Evolutionary conservation across 2,329 filamentous ascomycete species (phyloP).

Genomic region (Neoascochyta sp.): DNA sequence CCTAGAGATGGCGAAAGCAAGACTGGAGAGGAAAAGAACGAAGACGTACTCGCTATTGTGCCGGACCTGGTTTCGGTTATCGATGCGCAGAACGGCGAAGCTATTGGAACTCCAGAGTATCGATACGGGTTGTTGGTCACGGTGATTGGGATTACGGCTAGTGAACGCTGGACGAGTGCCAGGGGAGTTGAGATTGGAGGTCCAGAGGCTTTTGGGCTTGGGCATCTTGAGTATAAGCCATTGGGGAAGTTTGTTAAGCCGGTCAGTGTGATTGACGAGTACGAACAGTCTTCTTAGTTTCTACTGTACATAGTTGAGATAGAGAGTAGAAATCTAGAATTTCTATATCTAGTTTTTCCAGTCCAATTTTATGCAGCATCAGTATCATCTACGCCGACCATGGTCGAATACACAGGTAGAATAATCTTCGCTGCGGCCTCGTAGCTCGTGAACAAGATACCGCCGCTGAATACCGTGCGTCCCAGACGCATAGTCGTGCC

Average conservation of each 20-base stretch:
- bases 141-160: constrained; percentile 54
- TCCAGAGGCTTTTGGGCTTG: constrained; percentile 49
- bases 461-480: constrained; percentile 61
- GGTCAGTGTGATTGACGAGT: constrained; percentile 54
- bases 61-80: constrained; percentile 51
- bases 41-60: constrained; percentile 46
- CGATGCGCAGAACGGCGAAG: constrained; percentile 48
- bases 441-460: constrained; percentile 62
- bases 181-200: constrained; percentile 51
- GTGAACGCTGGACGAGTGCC: constrained; percentile 52
- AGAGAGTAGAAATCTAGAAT: background rate
- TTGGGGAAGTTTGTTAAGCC: constrained; percentile 53
- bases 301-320: background rate
- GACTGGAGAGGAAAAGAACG: constrained; percentile 33
- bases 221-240: constrained; percentile 49
- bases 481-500: constrained; percentile 66
- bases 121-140: constrained; percentile 52
- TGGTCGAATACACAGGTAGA: constrained; percentile 37
- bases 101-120: constrained; percentile 54
- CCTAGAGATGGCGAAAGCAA: constrained; percentile 21
- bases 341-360: background rate
- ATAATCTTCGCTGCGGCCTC: constrained; percentile 54
- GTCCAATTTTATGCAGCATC: constrained; percentile 18
- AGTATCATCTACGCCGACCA: constrained; percentile 10
- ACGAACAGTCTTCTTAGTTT: constrained; percentile 12